These are phyloP conservation scores for Erysimum pusillum DNA, from an alignment of 441 rosid species.

Conservation along the genomic window DNA sequence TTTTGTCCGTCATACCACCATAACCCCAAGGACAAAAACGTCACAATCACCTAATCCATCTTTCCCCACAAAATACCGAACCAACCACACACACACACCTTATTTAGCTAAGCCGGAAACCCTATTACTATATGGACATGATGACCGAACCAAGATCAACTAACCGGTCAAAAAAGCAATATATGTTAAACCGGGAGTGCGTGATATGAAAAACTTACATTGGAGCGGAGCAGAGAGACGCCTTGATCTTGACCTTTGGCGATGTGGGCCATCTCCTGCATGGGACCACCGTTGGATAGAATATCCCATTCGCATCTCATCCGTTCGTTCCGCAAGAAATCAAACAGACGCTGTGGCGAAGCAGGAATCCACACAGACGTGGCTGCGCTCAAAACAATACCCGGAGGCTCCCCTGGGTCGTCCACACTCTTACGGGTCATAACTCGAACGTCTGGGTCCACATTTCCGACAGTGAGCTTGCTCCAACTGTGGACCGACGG, in stretches of 20 bases:
- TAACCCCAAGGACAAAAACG: constrained; percentile 45
- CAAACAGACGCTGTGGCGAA: constrained; percentile 75
- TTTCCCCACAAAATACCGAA: constrained; percentile 22
- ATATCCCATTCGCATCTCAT: constrained; percentile 95
- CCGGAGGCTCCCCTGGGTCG: constrained; percentile 93
- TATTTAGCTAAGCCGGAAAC: not conserved
- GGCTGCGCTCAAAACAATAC: constrained; percentile 85
- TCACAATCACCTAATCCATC: constrained; percentile 42
- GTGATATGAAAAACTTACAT: constrained; percentile 43
- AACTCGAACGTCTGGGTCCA: constrained; percentile 82
- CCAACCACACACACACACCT: constrained; percentile 32
- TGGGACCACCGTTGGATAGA: constrained; percentile 84
- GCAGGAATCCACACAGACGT: constrained; percentile 95
- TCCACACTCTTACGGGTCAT: constrained; percentile 85
- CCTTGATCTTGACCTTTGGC: constrained; percentile 92
- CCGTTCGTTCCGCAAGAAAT: constrained; percentile 89
- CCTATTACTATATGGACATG: too few relatives aligned
- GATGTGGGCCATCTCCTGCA: constrained; percentile 94
- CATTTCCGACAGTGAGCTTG: constrained; percentile 74
- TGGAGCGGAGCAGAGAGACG: constrained; percentile 88
- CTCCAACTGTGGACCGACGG: constrained; percentile 83
- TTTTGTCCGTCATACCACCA: constrained; percentile 45
- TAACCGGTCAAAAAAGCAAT: not conserved
- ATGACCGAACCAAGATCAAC: not conserved
- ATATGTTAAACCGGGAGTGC: constrained; percentile 33